Conservation (phyloP, 495 filamentous ascomycete genomes). For the Aspergillus ostianus region DNA sequence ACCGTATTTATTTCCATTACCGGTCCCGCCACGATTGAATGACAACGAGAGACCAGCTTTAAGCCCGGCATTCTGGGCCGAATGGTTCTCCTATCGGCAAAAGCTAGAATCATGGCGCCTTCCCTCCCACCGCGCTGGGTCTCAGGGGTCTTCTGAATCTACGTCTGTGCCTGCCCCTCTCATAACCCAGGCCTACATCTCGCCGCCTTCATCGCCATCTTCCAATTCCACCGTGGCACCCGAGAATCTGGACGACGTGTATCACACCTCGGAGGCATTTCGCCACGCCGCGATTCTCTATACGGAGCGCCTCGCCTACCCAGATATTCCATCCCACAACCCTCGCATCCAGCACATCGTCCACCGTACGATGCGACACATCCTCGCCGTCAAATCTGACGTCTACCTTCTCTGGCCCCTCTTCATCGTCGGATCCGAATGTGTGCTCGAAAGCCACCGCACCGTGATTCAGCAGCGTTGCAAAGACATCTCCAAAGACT, state of each 20-base stretch:
- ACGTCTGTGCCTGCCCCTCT: constrained; percentile 23
- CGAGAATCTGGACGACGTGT: constrained; percentile 52
- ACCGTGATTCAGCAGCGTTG: constrained; percentile 75
- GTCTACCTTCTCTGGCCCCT: constrained; percentile 94
- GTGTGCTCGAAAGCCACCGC: constrained; percentile 78
- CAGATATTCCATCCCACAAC: constrained; percentile 68
- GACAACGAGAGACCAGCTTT: constrained; percentile 24
- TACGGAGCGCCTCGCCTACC: constrained; percentile 82
- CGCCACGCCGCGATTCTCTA: constrained; percentile 87
- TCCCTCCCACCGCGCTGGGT: constrained; percentile 38
- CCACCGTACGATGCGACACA: constrained; percentile 74
- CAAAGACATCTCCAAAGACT: constrained; percentile 80
- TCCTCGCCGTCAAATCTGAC: constrained; percentile 73
- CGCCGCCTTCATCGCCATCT: constrained; percentile 30
- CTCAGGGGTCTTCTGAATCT: constrained; percentile 20
- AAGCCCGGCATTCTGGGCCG: constrained; percentile 70
- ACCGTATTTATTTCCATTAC: constrained; percentile 28
- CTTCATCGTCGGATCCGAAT: constrained; percentile 88
- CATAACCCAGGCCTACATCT: constrained; percentile 23
- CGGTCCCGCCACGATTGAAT: constrained; percentile 29
- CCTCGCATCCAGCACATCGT: constrained; percentile 83
- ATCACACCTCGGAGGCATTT: constrained; percentile 79
- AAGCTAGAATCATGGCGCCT: constrained; percentile 82
- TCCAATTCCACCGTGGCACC: constrained; percentile 32
- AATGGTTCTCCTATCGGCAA: constrained; percentile 78